Base-by-base conservation (phyloP, 2,329 filamentous ascomycete genomes). In the Penicillium sp. region DNA sequence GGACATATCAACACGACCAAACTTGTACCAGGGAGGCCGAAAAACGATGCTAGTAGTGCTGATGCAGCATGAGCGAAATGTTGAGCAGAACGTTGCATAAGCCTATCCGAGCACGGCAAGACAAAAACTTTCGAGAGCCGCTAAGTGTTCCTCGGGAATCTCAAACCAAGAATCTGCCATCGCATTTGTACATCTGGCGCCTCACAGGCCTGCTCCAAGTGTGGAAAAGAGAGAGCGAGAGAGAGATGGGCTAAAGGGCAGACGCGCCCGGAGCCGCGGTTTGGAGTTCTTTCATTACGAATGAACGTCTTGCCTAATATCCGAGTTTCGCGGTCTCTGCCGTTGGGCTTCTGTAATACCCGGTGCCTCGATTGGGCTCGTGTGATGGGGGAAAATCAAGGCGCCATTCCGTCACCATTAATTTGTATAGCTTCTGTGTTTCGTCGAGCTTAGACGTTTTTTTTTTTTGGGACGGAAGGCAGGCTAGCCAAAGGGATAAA, bases 331-430 rank as follows among this genome's bases (percentile, higher is more conserved):
- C 46, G 26, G n/a, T 54, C 19, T 41, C 15, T 54, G 62, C 56
- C 29, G 55, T 65, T 68, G 66, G 66, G 64, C 60, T 45, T 54
- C 63, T 64, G 66, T 67, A 60, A 60, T 56, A 66, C 66, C 66
- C 56, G 57, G 55, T 56, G 44, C 54, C 59, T 62, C 57, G 62
- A 62, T 69, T 61, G 62, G 66, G 61, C 65, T 65, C 59, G 54
- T 64, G 49, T 58, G 44, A 35, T 58, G 31, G 41, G 26, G 44
- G 50, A 50, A 56, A 60, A 6, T 15, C 35, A 41, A 59, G 49
- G 55, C 48, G 31, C 52, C 45, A 44, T 62, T 51, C 41, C 44
- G 53, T 52, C 53, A 53, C 35, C 38, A 61, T 55, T 62, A 52
- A 56, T 59, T 41, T 62, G 65, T 49, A 58, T 52, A 64, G 38